Percentiles rank a stretch among this genome's conserved stretches.
Evolutionary conservation across 352 stramenopile genomes (phyloP).

Genomic region (Globisporangium orthogonon): DNA sequence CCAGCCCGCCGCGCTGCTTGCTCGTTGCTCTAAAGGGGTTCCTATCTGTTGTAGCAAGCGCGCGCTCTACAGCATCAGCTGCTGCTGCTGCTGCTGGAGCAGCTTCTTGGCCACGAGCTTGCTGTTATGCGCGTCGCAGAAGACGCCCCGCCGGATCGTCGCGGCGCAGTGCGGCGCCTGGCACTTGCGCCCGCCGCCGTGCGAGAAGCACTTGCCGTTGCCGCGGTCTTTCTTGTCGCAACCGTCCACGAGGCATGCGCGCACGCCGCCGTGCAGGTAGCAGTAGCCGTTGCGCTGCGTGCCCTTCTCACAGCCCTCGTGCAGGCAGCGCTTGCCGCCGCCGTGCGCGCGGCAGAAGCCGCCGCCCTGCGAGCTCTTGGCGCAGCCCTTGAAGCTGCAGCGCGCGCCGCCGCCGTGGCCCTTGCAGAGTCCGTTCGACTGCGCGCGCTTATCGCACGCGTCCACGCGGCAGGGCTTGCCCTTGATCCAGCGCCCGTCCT

Average conservation of each 20-base stretch:
- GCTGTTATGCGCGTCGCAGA: conserved; percentile 47
- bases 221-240: conserved; percentile 83
- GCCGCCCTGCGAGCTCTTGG: conserved; percentile 68
- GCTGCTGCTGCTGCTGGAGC: conserved; percentile 9
- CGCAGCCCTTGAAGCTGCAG: conserved; percentile 69
- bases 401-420: conserved; percentile 71
- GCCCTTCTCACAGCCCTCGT: conserved; percentile 70
- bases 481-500: conserved; percentile 86
- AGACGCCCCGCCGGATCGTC: conserved; percentile 56
- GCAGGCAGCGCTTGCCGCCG: conserved; percentile 72
- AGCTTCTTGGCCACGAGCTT: conserved; percentile 16
- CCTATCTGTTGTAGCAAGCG: conserved; percentile 2
- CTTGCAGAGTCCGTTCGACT: conserved; percentile 79
- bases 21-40: conserved; percentile 2
- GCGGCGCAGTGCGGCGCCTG: conserved; percentile 56
- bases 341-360: conserved; percentile 73
- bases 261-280: conserved; percentile 72
- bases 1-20: background rate
- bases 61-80: background rate
- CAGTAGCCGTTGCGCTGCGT: conserved; percentile 79
- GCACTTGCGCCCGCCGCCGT: conserved; percentile 68
- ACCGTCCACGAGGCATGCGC: conserved; percentile 56
- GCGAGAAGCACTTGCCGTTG: conserved; percentile 78
- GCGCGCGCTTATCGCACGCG: conserved; percentile 67
- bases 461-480: conserved; percentile 73